Evolutionary conservation across 805 yeast genomes (phyloP).

Genomic region (Pachysolen tannophilus): DNA sequence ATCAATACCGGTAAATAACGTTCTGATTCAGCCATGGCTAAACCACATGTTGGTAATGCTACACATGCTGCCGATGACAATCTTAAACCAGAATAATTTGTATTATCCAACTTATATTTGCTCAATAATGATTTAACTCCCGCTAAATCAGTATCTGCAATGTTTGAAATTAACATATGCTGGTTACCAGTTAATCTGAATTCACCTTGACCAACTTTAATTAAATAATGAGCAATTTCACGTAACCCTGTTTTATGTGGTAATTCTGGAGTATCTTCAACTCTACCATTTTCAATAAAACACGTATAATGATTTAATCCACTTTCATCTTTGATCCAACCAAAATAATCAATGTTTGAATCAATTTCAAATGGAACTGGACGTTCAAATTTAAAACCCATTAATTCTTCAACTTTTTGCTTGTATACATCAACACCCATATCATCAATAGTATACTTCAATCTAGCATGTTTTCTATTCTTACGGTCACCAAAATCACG

Average conservation of each 20-base stretch:
- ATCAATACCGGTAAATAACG: slow-evolving; percentile 81
- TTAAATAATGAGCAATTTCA: slow-evolving; percentile 66
- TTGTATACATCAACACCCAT: slow-evolving; percentile 83
- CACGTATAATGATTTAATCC: slow-evolving; percentile 88
- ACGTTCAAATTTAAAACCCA: slow-evolving; percentile 69
- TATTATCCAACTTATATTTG: slow-evolving; percentile 75
- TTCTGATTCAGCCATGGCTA: slow-evolving; percentile 98
- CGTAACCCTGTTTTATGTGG: slow-evolving; percentile 86
- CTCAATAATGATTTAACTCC: slow-evolving; percentile 56
- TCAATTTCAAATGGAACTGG: slow-evolving; percentile 69
- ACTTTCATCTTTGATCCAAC: slow-evolving; percentile 84
- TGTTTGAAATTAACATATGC: slow-evolving; percentile 71
- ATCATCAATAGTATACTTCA: slow-evolving; percentile 94
- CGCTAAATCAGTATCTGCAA: slow-evolving; percentile 61
- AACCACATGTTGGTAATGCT: slow-evolving; percentile 97
- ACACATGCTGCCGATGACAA: slow-evolving; percentile 94
- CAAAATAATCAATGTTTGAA: slow-evolving; percentile 85
- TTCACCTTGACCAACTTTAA: slow-evolving; percentile 58
- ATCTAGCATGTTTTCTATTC: slow-evolving; percentile 95
- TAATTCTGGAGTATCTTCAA: slow-evolving; percentile 83
- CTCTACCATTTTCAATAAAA: slow-evolving; percentile 93
- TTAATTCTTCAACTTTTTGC: slow-evolving; percentile 70
- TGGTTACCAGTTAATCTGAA: slow-evolving; percentile 96
- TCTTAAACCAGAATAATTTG: slow-evolving; percentile 75
- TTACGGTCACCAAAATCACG: slow-evolving; percentile 92